Percentiles rank a stretch among this genome's conserved stretches.
These are phyloP conservation scores for Saitozyma sp. DNA, from an alignment of 768 basidiomycete species.

Conservation along the genomic window DNA sequence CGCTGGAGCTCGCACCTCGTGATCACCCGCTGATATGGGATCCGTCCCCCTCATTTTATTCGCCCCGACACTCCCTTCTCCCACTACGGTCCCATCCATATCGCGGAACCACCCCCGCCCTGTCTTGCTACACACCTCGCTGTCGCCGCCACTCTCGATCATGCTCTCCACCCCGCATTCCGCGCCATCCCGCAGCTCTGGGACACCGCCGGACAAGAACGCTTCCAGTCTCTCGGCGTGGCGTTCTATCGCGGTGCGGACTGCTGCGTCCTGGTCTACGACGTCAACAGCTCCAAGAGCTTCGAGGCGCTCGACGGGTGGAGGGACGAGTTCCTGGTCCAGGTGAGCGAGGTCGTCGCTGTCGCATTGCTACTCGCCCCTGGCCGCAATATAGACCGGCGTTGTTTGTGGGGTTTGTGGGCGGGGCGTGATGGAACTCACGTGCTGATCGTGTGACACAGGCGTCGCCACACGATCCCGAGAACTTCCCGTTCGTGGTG, in stretches of 20 bases:
- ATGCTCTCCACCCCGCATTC: not conserved
- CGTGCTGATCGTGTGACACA: slow-evolving; percentile 47
- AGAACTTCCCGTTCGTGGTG: slow-evolving; percentile 99
- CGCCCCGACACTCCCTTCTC: not conserved
- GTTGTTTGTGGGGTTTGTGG: too few species aligned
- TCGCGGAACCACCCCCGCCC: not conserved
- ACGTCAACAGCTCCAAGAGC: slow-evolving; percentile 97
- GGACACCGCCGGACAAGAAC: slow-evolving; percentile 99
- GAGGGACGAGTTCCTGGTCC: slow-evolving; percentile 97
- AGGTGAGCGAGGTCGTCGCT: slow-evolving; percentile 43
- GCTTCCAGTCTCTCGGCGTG: slow-evolving; percentile 97
- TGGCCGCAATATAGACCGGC: too few species aligned
- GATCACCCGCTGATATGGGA: slow-evolving; percentile 3
- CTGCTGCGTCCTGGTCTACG: slow-evolving; percentile 98
- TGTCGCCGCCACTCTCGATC: not conserved
- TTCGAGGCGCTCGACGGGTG: slow-evolving; percentile 99
- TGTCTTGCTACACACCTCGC: not conserved
- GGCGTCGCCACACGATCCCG: slow-evolving; percentile 96
- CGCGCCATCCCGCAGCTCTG: slow-evolving; percentile 70
- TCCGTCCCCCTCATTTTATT: not conserved
- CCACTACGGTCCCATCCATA: not conserved
- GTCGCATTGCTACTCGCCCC: too few species aligned
- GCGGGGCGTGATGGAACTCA: too few species aligned
- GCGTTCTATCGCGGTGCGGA: slow-evolving; percentile 99
- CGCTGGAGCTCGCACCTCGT: not conserved